Base-by-base conservation (phyloP, 805 yeast genomes). In the Ogataea chonburiensis region DNA sequence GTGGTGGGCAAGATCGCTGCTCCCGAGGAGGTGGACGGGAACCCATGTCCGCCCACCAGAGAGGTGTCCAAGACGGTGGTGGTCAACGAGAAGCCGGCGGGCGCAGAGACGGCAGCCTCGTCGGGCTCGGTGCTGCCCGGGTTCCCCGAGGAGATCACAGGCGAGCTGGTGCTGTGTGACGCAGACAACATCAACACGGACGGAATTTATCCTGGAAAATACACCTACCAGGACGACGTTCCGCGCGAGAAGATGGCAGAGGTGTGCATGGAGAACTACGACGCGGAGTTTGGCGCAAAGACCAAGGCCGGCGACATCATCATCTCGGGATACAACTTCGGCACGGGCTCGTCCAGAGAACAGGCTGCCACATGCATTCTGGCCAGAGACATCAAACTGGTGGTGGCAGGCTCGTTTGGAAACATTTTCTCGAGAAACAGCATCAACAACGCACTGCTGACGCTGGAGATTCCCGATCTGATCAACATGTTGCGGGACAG, bases 231-330 rank as follows among this genome's bases (percentile, higher is more conserved):
- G 68, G 99, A 93, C 62, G 98, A 93, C 58, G 93, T 93, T 30
- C 76, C 97, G 26, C 75, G 84, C 55, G 95, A 86, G 52, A 86
- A 83, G 60, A 93, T 93, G 99, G 98, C 98, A 22, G 85, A 91
- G 64, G 98, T 93, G 30, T 93, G 98, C 69, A 93, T 93, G 99
- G 98, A 93, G 66, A 93, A 93, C 68, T 93, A 93, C 64, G 99
- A 93, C 63, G 60, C 86, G 10, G 95, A 89, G 48, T 93, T 93
- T 63, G 81, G 84, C 40, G 45, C 64, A 19, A 89, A 87, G 70
- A 85, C 94, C 19, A 70, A 78, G 45, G 75, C 95, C 4, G 59
- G 91, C 31, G 99, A 93, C 62, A 88, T 93, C 50, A 76, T 93
- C 38, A 77, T 93, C 30, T 78, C 89, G 38, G 99, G 99, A 12